Conservation (phyloP, 345 rosid genomes). For the Sonneratia caseolaris region DNA sequence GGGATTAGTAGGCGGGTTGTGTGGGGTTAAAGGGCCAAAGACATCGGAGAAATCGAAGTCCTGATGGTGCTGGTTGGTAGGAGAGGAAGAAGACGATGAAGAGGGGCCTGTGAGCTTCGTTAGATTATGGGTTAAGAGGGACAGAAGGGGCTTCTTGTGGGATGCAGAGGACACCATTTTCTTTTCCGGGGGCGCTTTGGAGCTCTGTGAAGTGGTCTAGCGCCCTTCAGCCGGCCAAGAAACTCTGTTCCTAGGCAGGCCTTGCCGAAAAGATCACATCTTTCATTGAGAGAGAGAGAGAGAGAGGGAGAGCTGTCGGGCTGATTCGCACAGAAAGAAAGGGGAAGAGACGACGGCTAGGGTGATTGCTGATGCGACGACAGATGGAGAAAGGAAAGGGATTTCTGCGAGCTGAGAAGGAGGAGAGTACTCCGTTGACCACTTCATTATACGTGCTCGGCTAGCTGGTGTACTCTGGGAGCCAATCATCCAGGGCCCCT, state of each 20-base stretch:
- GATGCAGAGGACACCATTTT: constrained; percentile 28
- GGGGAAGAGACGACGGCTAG: neutral
- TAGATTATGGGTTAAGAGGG: constrained; percentile 38
- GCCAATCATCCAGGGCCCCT: neutral
- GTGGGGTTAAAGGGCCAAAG: constrained; percentile 42
- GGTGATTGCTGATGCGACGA: neutral
- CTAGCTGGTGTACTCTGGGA: neutral
- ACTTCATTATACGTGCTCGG: neutral
- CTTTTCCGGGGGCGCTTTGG: neutral
- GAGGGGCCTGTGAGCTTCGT: constrained; percentile 51
- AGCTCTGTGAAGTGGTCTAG: neutral
- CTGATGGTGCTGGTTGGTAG: constrained; percentile 3
- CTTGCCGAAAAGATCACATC: constrained; percentile 17
- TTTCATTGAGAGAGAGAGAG: neutral
- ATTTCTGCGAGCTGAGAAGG: neutral
- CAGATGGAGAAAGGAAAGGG: neutral
- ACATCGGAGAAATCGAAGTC: constrained; percentile 54
- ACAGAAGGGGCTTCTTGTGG: constrained; percentile 35
- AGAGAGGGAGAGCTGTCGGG: neutral
- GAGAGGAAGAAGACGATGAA: constrained; percentile 11
- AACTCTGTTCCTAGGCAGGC: constrained; percentile 17
- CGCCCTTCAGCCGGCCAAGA: constrained; percentile 21
- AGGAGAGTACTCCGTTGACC: neutral
- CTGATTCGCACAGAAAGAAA: constrained; percentile 3
- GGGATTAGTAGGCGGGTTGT: constrained; percentile 9